These are phyloP conservation scores for Cordyceps militaris DNA, from an alignment of 2,329 filamentous ascomycete genomes.

Conservation along the genomic window DNA sequence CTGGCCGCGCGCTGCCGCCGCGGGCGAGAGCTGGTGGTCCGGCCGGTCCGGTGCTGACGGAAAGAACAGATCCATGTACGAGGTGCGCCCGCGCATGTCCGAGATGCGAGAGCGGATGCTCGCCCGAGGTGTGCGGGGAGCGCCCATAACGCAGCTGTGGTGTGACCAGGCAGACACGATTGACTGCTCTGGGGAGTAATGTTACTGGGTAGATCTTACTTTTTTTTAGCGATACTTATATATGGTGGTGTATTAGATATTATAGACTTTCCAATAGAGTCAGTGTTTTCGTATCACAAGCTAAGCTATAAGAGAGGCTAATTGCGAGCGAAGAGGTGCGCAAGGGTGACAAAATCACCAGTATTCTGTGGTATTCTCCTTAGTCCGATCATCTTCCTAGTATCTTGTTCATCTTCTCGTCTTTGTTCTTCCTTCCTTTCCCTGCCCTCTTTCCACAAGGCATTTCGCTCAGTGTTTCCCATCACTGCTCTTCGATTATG, in stretches of 20 bases:
- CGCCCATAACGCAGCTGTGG: slow-evolving; percentile 64
- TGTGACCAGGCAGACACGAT: slow-evolving; percentile 47
- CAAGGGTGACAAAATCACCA: too few species aligned
- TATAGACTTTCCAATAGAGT: neutral
- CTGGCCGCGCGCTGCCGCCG: slow-evolving; percentile 71
- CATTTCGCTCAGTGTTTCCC: too few species aligned
- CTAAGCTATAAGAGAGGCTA: too few species aligned
- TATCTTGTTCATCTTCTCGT: too few species aligned
- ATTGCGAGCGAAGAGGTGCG: too few species aligned
- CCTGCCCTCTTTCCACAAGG: too few species aligned
- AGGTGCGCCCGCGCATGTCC: slow-evolving; percentile 60
- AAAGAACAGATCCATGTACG: slow-evolving; percentile 62
- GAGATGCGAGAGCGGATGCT: slow-evolving; percentile 74
- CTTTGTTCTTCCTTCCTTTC: too few species aligned
- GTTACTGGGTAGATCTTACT: neutral
- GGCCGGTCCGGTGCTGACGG: slow-evolving; percentile 59
- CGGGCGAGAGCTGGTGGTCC: slow-evolving; percentile 75
- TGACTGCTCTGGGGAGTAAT: slow-evolving; percentile 8
- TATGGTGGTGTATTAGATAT: neutral
- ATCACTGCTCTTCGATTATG: neutral
- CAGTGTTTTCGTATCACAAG: neutral
- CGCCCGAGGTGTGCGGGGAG: slow-evolving; percentile 54
- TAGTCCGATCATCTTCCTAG: too few species aligned
- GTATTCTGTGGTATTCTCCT: too few species aligned
- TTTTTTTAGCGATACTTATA: too few species aligned